Evolutionary conservation across 2,329 filamentous ascomycete genomes (phyloP).

Genomic region (Hirsutella rhossiliensis): DNA sequence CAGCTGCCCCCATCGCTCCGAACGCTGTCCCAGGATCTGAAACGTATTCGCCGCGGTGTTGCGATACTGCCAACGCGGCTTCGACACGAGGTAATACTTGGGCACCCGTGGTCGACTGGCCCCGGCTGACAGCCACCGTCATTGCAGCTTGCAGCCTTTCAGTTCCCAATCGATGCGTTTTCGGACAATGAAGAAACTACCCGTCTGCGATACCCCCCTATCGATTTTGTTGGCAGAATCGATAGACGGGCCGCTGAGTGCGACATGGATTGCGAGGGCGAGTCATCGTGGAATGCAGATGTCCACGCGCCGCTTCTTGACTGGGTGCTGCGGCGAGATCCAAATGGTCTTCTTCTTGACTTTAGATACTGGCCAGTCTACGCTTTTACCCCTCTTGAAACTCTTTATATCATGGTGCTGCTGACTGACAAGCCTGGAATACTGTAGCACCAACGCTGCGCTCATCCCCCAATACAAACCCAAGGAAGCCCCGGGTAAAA

Average conservation of each 20-base stretch:
- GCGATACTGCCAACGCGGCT: background rate
- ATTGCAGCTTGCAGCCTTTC: background rate
- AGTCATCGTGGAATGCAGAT: slow-evolving; percentile 8
- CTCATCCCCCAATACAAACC: slow-evolving; percentile 5
- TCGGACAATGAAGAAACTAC: background rate
- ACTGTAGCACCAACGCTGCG: background rate
- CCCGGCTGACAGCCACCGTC: background rate
- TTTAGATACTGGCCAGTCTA: background rate
- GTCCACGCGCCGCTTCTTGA: slow-evolving; percentile 6
- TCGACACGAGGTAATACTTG: background rate
- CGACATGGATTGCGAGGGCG: slow-evolving; percentile 4
- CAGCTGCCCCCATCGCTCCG: background rate
- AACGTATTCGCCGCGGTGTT: background rate
- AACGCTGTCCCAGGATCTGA: background rate
- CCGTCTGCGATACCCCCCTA: background rate
- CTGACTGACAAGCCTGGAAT: no score
- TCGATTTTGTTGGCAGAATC: background rate
- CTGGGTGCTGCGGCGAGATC: slow-evolving; percentile 3
- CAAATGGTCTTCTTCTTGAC: background rate
- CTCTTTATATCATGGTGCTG: no score
- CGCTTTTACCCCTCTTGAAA: background rate
- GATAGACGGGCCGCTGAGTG: slow-evolving; percentile 2
- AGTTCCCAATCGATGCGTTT: background rate
- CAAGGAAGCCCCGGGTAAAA: slow-evolving; percentile 7
- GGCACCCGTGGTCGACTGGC: background rate